These are phyloP conservation scores for Sugiyamaella japonica DNA, from an alignment of 1,139 yeast genomes.

Conservation along the genomic window DNA sequence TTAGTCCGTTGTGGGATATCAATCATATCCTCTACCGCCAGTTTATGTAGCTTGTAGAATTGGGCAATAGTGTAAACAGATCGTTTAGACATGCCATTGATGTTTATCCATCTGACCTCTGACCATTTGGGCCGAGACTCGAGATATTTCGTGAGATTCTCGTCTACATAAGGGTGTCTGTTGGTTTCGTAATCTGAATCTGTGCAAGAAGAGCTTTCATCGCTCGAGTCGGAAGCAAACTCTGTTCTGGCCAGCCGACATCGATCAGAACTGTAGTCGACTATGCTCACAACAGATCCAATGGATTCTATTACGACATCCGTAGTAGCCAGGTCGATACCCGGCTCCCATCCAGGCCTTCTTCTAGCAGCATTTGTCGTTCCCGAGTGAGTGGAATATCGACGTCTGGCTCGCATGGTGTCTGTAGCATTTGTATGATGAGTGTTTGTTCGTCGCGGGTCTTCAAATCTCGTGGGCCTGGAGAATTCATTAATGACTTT, in stretches of 20 bases:
- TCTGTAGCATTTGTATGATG: not conserved
- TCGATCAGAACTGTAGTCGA: conserved; percentile 47
- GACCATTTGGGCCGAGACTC: conserved; percentile 48
- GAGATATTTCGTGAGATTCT: conserved; percentile 31
- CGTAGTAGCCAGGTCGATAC: conserved; percentile 51
- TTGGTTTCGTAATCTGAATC: not conserved
- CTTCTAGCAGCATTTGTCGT: conserved; percentile 31
- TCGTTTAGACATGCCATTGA: conserved; percentile 58
- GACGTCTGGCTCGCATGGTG: conserved; percentile 15
- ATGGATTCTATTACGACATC: conserved; percentile 50
- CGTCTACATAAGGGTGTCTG: conserved; percentile 8
- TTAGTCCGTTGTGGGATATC: conserved; percentile 60
- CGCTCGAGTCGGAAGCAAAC: conserved; percentile 23
- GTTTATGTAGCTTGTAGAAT: conserved; percentile 47
- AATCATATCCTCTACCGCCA: conserved; percentile 58
- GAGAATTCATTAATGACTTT: not conserved
- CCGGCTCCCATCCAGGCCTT: conserved; percentile 55
- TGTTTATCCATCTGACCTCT: conserved; percentile 54
- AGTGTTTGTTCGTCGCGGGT: not conserved
- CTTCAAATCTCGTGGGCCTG: not conserved
- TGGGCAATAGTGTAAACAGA: conserved; percentile 48
- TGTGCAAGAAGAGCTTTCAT: conserved; percentile 16
- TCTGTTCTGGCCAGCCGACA: conserved; percentile 46
- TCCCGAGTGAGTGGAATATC: conserved; percentile 26
- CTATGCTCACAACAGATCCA: conserved; percentile 50